These are phyloP conservation scores for Colletotrichum sp. DNA, from an alignment of 2,329 filamentous ascomycete genomes.

Conservation along the genomic window DNA sequence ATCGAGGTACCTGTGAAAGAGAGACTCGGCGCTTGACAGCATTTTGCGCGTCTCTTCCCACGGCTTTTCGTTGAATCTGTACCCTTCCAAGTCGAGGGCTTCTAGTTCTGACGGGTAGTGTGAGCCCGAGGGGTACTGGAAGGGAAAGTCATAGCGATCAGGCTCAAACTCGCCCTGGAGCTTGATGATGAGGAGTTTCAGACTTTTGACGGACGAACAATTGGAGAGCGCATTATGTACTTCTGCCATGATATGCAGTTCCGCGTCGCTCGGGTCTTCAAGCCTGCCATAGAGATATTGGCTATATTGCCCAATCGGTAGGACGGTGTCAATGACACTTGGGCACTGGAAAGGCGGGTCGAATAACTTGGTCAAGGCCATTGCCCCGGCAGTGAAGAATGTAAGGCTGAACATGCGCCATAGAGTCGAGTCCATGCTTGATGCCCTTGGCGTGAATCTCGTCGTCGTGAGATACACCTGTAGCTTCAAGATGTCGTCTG, in stretches of 20 bases:
- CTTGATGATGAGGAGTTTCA: constrained; percentile 1
- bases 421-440: too few relatives aligned
- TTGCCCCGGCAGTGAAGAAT: too few relatives aligned
- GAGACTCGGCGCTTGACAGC: not conserved
- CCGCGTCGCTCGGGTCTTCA: too few relatives aligned
- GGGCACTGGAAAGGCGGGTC: too few relatives aligned
- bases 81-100: not conserved
- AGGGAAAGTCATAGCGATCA: not conserved
- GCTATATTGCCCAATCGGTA: too few relatives aligned
- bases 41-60: not conserved
- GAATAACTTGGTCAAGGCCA: too few relatives aligned
- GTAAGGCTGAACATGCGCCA: too few relatives aligned
- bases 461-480: too few relatives aligned
- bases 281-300: too few relatives aligned
- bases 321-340: too few relatives aligned
- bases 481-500: too few relatives aligned
- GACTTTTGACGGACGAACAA: not conserved
- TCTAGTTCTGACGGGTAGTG: not conserved
- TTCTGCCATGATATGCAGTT: not conserved
- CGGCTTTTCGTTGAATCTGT: not conserved
- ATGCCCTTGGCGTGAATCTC: too few relatives aligned
- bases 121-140: not conserved
- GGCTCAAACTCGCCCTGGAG: not conserved
- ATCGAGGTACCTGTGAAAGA: not conserved
- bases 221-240: not conserved